A percentile compares a stretch with the other conserved stretches of the same genome.
These are phyloP conservation scores for Entophlyctis luteolus DNA, from an alignment of 192 early-diverging fungal species.

Conservation along the genomic window DNA sequence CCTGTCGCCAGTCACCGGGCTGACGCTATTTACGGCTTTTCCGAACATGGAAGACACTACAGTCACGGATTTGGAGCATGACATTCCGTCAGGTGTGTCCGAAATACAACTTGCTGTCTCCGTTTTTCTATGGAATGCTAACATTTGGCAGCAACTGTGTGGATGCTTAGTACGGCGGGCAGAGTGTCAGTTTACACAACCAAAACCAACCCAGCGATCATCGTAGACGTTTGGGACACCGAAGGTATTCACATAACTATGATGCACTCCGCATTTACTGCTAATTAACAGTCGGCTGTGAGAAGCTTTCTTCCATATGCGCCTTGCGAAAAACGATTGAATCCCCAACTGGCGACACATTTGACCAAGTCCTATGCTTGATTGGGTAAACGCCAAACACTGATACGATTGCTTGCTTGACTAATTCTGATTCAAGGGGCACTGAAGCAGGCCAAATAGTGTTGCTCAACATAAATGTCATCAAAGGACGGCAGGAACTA, in stretches of 20 bases:
- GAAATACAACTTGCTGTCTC: not conserved
- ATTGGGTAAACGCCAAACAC: too few species aligned
- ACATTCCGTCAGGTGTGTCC: constrained; percentile 32
- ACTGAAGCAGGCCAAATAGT: constrained; percentile 52
- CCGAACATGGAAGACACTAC: constrained; percentile 42
- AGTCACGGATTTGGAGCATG: constrained; percentile 38
- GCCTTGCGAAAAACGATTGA: constrained; percentile 25
- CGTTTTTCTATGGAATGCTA: constrained; percentile 6
- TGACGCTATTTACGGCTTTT: constrained; percentile 42
- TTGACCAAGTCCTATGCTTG: too few species aligned
- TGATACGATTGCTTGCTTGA: constrained; percentile 24
- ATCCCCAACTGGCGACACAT: too few species aligned
- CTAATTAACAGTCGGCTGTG: constrained; percentile 17
- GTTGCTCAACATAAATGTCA: constrained; percentile 30
- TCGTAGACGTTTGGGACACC: constrained; percentile 40
- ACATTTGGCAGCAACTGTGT: constrained; percentile 16
- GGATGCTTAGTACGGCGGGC: constrained; percentile 35
- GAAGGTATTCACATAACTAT: constrained; percentile 5
- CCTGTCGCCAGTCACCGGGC: constrained; percentile 44
- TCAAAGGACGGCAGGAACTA: constrained; percentile 28
- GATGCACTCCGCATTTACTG: not conserved
- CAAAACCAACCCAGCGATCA: constrained; percentile 39
- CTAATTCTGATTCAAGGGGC: constrained; percentile 19
- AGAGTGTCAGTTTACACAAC: constrained; percentile 45
- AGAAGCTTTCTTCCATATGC: constrained; percentile 30